Base-by-base conservation (phyloP, 495 filamentous ascomycete genomes). In the Penicillium argentinense region DNA sequence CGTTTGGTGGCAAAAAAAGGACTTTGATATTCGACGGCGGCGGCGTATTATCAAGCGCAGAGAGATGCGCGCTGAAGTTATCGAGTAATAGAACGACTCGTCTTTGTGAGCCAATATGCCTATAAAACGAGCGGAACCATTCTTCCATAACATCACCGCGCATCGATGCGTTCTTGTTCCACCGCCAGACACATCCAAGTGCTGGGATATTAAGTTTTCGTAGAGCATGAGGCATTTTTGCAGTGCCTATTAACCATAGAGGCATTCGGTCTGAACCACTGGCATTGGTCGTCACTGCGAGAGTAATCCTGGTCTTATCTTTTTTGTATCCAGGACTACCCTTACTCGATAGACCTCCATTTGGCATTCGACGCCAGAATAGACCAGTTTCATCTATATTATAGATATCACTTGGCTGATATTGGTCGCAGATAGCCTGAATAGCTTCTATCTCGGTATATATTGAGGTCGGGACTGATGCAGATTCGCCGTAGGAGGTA, bases 111-210 rank as follows among this genome's bases (percentile, higher is more conserved):
- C n/a, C n/a, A 25, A 64, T 64, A 39, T 55, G 33, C 12, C 32
- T 39, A 47, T 63, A 43, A 47, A 67, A 62, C 13, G 19, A 6
- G 21, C 48, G 36, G 2, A 66, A n/a, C 50, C 45, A 66, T 46
- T 63, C 54, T 30, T 46, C 29, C 25, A 47, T 56, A 16, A 67
- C 53, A 4, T 9, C 32, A 21, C 39, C 9, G 21, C 45, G 53
- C 45, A 67, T 61, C 49, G 39, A 62, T 4, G 49, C 49, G 13
- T 51, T 56, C 36, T 63, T 61, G 39, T 55, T 64, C 28, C 29
- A 59, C 13, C 51, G 37, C 47, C 56, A 62, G 13, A 22, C n/a
- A 17, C 27, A 50, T 6, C 53, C 46, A n/a, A 60, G 21, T 8
- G 38, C 36, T 25, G 3, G 14, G 5, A 59, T 25, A 42, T 49